phyloP scores from a whole-genome alignment of 306 rosid species.

The Dalbergia cochinchinensis region DNA sequence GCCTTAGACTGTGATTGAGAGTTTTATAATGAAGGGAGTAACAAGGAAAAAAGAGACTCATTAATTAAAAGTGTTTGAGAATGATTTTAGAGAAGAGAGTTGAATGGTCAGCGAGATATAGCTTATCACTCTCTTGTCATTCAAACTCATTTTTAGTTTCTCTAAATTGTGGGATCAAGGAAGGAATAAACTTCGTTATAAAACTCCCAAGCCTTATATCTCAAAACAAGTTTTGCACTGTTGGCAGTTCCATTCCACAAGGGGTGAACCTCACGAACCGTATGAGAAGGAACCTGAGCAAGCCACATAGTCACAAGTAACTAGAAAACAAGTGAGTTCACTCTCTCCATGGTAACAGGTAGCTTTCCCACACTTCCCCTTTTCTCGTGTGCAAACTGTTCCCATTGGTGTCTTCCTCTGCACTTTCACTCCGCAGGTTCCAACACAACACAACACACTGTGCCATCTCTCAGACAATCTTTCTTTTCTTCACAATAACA shows the following conservation, averaged over 20 bases:
- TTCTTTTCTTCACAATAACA: slow-evolving; percentile 21
- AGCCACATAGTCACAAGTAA: background rate
- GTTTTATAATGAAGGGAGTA: too few relatives aligned
- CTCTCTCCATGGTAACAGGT: slow-evolving; percentile 44
- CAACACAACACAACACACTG: slow-evolving; percentile 31
- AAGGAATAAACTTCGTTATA: too few relatives aligned
- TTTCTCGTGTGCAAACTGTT: slow-evolving; percentile 53
- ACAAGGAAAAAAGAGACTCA: too few relatives aligned
- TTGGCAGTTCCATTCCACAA: background rate
- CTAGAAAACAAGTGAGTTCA: slow-evolving; percentile 18
- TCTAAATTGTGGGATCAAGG: too few relatives aligned
- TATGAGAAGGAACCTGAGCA: slow-evolving; percentile 39
- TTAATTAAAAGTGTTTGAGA: too few relatives aligned
- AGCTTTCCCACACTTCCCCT: slow-evolving; percentile 48
- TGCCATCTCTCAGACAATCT: slow-evolving; percentile 33
- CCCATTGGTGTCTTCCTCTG: slow-evolving; percentile 44
- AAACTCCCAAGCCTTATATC: background rate
- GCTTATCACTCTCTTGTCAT: too few relatives aligned
- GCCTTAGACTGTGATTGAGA: too few relatives aligned
- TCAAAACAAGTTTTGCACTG: background rate
- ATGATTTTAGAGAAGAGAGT: too few relatives aligned
- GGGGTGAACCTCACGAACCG: slow-evolving; percentile 33
- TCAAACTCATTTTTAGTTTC: too few relatives aligned
- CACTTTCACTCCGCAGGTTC: slow-evolving; percentile 7
- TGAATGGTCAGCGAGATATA: too few relatives aligned